Conservation (phyloP, 139 green algal genomes). For the Chlorella ohadii region DNA sequence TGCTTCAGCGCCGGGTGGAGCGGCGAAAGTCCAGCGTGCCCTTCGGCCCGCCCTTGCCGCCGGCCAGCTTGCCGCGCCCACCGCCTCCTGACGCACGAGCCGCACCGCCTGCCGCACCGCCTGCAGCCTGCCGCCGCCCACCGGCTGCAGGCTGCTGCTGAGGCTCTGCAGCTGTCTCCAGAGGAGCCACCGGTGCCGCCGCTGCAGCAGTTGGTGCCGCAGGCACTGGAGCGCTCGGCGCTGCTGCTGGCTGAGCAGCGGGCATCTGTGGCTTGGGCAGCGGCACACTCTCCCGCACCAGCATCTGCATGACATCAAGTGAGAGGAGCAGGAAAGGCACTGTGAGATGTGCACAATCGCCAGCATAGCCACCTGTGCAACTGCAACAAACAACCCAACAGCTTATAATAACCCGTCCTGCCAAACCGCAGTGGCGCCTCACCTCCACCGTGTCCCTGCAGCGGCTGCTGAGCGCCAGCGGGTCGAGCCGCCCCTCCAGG, state of each 20-base stretch:
- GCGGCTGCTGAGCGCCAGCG: conserved; percentile 17
- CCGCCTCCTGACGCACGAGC: too few species aligned
- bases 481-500: conserved; percentile 10
- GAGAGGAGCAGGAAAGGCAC: too few species aligned
- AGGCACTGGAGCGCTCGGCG: too few species aligned
- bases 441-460: conserved; percentile 22
- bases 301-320: conserved; percentile 9
- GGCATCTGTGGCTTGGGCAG: conserved; percentile 3
- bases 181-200: background rate
- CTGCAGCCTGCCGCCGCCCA: background rate
- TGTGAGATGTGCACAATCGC: too few species aligned
- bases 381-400: background rate
- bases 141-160: background rate
- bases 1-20: background rate
- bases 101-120: background rate
- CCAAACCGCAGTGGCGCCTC: background rate
- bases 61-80: background rate
- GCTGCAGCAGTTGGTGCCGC: background rate
- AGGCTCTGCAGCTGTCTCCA: background rate
- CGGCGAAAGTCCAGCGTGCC: background rate
- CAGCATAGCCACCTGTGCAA: too few species aligned
- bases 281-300: conserved; percentile 26
- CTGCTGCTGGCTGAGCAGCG: background rate
- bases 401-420: background rate
- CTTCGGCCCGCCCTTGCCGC: background rate